Evolutionary conservation across 352 stramenopile species (phyloP), one percentile per base, ranked within the genome.

Genomic region (Elongisporangium anandrum): DNA sequence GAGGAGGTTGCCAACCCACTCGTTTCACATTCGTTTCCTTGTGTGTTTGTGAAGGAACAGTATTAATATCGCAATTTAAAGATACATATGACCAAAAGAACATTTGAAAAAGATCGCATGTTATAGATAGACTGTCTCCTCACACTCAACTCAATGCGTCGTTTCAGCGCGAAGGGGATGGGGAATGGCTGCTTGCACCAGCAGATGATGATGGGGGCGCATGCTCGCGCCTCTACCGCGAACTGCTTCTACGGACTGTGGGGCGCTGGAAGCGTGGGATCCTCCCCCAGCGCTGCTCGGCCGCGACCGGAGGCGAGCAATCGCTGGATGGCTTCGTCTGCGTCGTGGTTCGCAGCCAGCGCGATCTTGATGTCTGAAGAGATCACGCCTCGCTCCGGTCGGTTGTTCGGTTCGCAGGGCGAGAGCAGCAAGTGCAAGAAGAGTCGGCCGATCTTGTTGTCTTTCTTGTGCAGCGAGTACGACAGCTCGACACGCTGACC

Each of bases 311-410:
- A 4, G 75, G 20, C 19, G 74, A 90, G 59, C 15, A 90, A 61
- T 4, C 80, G 68, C 56, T 86, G 70, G 34, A 90, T 87, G 13
- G 80, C 80, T 22, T 81, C 69, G 48, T 90, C 80, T 3, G 80
- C 80, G 24, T 84, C 77, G 34, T 83, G 69, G 49, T 81, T 77
- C 1, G 78, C 78, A 3, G 76, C 78, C 56, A 73, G 63, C 15
- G 78, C 80, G 10, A 70, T 78, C 57, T 69, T 64, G 45, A 74
- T 69, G 29, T 77, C 69, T 5, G 69, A 57, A 26, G 71, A 60
- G n/a, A 90, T 56, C 5, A 81, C 73, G 59, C 72, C 68, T 50
- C 68, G 61, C 26, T 79, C 71, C 21, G 64, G 56, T 17, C 74
- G 56, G 16, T 65, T 74, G 10, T 70, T 55, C 6, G 54, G 57